phyloP scores from a whole-genome alignment of 768 basidiomycete species.

The Calocera viscosa region DNA sequence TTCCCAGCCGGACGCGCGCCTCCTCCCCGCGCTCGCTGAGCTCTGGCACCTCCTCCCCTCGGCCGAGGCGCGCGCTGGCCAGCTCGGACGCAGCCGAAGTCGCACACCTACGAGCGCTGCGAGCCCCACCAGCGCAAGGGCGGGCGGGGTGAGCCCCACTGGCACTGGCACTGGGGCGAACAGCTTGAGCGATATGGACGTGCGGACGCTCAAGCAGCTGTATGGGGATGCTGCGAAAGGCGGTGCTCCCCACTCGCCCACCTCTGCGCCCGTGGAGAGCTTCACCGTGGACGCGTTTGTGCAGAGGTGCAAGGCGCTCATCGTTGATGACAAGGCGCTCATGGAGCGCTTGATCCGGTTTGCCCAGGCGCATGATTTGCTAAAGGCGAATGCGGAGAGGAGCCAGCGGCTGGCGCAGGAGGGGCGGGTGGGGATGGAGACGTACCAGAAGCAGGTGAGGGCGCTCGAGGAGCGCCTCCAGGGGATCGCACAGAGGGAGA shows the following conservation, averaged over 20 bases:
- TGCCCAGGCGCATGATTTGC: slow-evolving; percentile 76
- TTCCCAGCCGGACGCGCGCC: slow-evolving; percentile 30
- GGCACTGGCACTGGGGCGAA: background rate
- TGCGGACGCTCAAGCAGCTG: slow-evolving; percentile 70
- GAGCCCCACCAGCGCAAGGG: background rate
- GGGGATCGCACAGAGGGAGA: slow-evolving; percentile 38
- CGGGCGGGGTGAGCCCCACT: background rate
- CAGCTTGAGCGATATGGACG: slow-evolving; percentile 63
- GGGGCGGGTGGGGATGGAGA: slow-evolving; percentile 63
- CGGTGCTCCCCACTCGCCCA: slow-evolving; percentile 19
- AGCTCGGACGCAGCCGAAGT: slow-evolving; percentile 4
- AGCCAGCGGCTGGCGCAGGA: slow-evolving; percentile 85
- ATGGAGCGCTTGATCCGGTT: slow-evolving; percentile 75
- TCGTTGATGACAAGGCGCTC: slow-evolving; percentile 70
- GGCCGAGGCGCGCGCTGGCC: slow-evolving; percentile 56
- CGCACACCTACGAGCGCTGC: background rate
- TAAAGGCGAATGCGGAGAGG: slow-evolving; percentile 85
- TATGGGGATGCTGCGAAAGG: slow-evolving; percentile 38
- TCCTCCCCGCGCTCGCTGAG: slow-evolving; percentile 52
- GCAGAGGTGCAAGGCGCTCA: slow-evolving; percentile 61
- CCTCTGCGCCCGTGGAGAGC: slow-evolving; percentile 23
- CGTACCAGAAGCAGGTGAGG: slow-evolving; percentile 79
- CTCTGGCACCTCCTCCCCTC: slow-evolving; percentile 77
- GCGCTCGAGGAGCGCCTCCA: slow-evolving; percentile 65
- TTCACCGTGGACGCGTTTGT: slow-evolving; percentile 71